Evolutionary conservation across 257 asterid species (phyloP).

Genomic region (Fraxinus excelsior): DNA sequence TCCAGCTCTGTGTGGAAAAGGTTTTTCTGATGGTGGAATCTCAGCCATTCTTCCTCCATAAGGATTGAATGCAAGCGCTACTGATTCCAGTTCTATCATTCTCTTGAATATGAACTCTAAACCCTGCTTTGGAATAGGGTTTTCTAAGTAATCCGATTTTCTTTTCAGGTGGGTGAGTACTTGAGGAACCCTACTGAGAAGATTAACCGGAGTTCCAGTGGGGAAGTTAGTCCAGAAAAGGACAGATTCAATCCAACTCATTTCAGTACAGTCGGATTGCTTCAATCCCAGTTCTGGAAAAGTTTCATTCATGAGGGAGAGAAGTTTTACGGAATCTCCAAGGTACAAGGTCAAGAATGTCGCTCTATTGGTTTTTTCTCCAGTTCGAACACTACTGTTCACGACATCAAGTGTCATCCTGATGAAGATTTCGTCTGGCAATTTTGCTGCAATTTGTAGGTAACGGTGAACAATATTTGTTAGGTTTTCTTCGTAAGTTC

Average conservation of each 20-base stretch:
- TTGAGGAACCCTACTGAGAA: slow-evolving; percentile 45
- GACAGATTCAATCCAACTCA: slow-evolving; percentile 59
- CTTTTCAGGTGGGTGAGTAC: slow-evolving; percentile 32
- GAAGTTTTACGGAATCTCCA: slow-evolving; percentile 42
- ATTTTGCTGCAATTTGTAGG: slow-evolving; percentile 31
- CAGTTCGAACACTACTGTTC: slow-evolving; percentile 4
- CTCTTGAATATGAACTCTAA: slow-evolving; percentile 45
- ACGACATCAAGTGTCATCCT: slow-evolving; percentile 36
- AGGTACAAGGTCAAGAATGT: slow-evolving; percentile 44
- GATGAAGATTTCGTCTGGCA: slow-evolving; percentile 41
- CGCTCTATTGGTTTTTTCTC: slow-evolving; percentile 34
- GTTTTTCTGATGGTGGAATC: slow-evolving; percentile 40
- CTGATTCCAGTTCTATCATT: slow-evolving; percentile 47
- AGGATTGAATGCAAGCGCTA: slow-evolving; percentile 38
- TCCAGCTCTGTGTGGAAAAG: slow-evolving; percentile 51
- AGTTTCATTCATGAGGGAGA: slow-evolving; percentile 25
- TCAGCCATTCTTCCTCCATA: slow-evolving; percentile 51
- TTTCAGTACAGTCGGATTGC: slow-evolving; percentile 42
- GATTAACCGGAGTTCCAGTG: slow-evolving; percentile 38
- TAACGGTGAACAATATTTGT: slow-evolving; percentile 35
- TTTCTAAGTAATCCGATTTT: slow-evolving; percentile 63
- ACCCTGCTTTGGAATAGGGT: slow-evolving; percentile 43
- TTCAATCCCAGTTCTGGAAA: slow-evolving; percentile 48
- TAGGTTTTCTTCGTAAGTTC: slow-evolving; percentile 32
- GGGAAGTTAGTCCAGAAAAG: slow-evolving; percentile 49